phyloP scores from a whole-genome alignment of 768 basidiomycete species.

The Candolleomyces efflorescens region DNA sequence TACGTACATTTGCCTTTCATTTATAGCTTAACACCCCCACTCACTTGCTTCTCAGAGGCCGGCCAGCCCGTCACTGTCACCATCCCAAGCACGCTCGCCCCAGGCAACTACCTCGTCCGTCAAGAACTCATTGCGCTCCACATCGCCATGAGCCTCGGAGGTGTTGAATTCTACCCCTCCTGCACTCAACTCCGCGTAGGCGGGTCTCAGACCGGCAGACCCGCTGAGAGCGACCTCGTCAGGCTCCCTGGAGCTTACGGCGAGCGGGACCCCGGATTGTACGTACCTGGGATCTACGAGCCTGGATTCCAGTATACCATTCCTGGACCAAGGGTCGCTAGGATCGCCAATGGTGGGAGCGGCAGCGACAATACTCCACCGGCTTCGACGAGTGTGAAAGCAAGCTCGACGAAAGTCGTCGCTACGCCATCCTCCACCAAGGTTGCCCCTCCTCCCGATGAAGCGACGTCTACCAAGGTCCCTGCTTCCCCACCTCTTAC shows the following conservation, averaged over 20 bases:
- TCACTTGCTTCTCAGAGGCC: conserved; percentile 21
- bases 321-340: conserved; percentile 8
- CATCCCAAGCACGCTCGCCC: conserved; percentile 46
- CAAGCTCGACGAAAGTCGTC: no score
- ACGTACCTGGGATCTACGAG: background rate
- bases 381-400: no score
- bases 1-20: conserved; percentile 14
- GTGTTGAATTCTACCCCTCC: conserved; percentile 73
- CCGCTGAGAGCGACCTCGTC: conserved; percentile 44
- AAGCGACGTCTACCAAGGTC: no score
- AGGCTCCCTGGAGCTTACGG: conserved; percentile 68
- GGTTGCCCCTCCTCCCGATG: no score
- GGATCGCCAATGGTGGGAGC: background rate
- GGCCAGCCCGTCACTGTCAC: conserved; percentile 33
- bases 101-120: conserved; percentile 70
- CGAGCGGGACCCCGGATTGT: conserved; percentile 22
- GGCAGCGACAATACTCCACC: background rate
- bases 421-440: no score
- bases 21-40: conserved; percentile 13
- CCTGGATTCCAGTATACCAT: background rate
- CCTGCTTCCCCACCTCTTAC: no score
- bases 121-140: conserved; percentile 78
- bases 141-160: conserved; percentile 47
- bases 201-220: conserved; percentile 47
- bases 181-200: conserved; percentile 56